Percentiles rank a stretch among this genome's conserved stretches.
Evolutionary conservation across 345 rosid species (phyloP).

Genomic region (Gossypium australe): DNA sequence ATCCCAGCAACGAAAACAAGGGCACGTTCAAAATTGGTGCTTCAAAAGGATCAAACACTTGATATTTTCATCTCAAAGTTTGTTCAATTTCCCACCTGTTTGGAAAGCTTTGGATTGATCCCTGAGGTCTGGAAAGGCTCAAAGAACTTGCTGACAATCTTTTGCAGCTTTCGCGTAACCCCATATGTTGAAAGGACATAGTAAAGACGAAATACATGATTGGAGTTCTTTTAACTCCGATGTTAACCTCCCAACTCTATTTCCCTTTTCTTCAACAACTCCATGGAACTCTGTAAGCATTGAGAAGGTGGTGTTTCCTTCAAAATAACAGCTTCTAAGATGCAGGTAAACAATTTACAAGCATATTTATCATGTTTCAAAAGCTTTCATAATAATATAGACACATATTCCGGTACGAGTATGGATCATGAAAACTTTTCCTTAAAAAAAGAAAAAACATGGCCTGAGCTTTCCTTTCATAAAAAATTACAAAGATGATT

Average conservation of each 20-base stretch:
- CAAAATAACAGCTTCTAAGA: constrained; percentile 62
- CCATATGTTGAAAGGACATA: constrained; percentile 30
- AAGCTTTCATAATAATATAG: background rate
- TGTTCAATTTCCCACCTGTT: too few species aligned
- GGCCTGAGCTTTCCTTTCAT: too few species aligned
- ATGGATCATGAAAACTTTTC: too few species aligned
- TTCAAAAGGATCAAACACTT: too few species aligned
- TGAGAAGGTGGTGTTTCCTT: constrained; percentile 62
- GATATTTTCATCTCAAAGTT: too few species aligned
- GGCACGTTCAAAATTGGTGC: too few species aligned
- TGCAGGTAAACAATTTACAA: constrained; percentile 23
- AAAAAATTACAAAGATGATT: too few species aligned
- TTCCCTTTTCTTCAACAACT: constrained; percentile 78
- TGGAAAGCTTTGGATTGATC: background rate
- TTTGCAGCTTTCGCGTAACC: constrained; percentile 38
- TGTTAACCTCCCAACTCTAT: constrained; percentile 69
- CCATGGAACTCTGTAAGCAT: constrained; percentile 64
- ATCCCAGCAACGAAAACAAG: too few species aligned
- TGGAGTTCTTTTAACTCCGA: constrained; percentile 59
- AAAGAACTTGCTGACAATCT: background rate
- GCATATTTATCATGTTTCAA: background rate
- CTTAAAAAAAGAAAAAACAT: too few species aligned
- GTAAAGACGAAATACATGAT: constrained; percentile 67
- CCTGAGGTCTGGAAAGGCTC: background rate
- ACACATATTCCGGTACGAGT: too few species aligned